Evolutionary conservation across 2,329 filamentous ascomycete species (phyloP), one percentile per base, ranked within the genome.

Genomic region (Balansia obtecta): DNA sequence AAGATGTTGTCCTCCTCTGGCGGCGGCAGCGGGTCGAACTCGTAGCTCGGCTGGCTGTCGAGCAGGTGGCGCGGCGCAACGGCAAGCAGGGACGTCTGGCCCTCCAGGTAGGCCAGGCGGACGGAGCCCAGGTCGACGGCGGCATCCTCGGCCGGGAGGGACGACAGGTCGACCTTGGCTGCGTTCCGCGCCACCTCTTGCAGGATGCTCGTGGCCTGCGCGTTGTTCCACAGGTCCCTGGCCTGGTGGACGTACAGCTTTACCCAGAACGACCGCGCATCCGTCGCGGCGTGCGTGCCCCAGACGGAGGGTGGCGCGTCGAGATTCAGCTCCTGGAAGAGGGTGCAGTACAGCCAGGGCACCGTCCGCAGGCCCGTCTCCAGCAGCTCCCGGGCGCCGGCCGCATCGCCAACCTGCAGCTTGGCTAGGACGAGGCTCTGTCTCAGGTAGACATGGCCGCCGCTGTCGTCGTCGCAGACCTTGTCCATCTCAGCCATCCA

Each of bases 161-260:
- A 58, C 15, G 65, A 57, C 13, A 61, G 58, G 47, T 75, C 65
- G 4, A 72, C 68, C 50, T 71, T 71, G 33, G 64, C 63, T 4
- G 78, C 68, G 11, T 75, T 75, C 54, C 79, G 77, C 43, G 82
- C 83, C 15, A 84, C 79, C 58, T 87, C 81, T 32, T 83, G 75
- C 1, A 96, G 76, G 8, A 95, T 68, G 4, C 73, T 69, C 3
- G 76, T 82, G 13, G 79, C 80, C 59, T 88, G 83, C 0, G 85
- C 76, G 4, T 83, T 88, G 62, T 89, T 89, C 90, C 90, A 96
- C 3, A 95, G 70, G 57, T 91, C 86, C 61, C 89, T 91, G 4
- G 85, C 77, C 43, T 85, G 80, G 51, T 80, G 74, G 30, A 88
- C 75, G 61, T 95, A 95, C 2, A 95, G 74, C 59, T 85, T 80